phyloP scores from a whole-genome alignment of 768 basidiomycete species.

The Mycena maculata region DNA sequence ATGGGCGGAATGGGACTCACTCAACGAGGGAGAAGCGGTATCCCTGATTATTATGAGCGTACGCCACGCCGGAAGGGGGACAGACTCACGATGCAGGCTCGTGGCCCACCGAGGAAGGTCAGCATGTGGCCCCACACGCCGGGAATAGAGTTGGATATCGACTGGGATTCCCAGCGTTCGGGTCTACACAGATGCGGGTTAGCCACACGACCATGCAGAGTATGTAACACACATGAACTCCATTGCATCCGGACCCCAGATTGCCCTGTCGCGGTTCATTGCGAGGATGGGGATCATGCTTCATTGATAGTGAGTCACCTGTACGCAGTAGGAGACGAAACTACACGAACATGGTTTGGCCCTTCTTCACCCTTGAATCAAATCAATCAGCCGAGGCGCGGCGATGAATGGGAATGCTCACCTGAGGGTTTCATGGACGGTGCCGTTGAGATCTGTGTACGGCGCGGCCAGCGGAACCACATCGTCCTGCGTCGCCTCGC shows the following conservation, averaged over 20 bases:
- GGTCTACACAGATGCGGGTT: slow-evolving; percentile 47
- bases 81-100: slow-evolving; percentile 49
- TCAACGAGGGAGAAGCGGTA: no score
- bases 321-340: slow-evolving; percentile 38
- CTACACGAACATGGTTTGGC: slow-evolving; percentile 23
- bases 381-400: neutral
- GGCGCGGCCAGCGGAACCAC: slow-evolving; percentile 49
- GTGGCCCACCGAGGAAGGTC: slow-evolving; percentile 58
- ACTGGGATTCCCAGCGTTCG: slow-evolving; percentile 55
- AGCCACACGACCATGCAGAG: no score
- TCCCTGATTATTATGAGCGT: no score
- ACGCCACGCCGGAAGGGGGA: no score
- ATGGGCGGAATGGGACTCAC: no score
- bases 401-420: neutral
- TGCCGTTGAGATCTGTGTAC: slow-evolving; percentile 46
- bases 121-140: slow-evolving; percentile 53
- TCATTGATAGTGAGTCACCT: neutral
- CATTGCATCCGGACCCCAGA: slow-evolving; percentile 59
- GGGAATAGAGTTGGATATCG: slow-evolving; percentile 45
- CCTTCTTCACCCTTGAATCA: slow-evolving; percentile 13
- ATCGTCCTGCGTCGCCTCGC: slow-evolving; percentile 48
- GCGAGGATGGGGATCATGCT: slow-evolving; percentile 35
- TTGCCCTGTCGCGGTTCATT: slow-evolving; percentile 50
- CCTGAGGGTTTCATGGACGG: slow-evolving; percentile 40
- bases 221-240: slow-evolving; percentile 52